Evolutionary conservation across 805 yeast species (phyloP).

Genomic region (Kregervanrija pseudodelftensis): DNA sequence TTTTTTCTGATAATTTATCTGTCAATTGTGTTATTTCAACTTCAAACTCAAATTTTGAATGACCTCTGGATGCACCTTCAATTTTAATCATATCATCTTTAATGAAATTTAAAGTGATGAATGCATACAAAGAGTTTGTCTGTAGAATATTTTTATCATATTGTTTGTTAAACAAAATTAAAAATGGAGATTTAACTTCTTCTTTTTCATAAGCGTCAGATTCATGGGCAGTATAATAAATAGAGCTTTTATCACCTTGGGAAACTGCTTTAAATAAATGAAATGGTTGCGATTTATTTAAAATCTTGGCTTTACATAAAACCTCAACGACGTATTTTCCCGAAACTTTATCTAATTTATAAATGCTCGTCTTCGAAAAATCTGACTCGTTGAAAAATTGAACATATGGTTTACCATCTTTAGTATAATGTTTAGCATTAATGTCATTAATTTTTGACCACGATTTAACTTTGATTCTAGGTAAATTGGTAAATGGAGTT

Average conservation of each 20-base stretch:
- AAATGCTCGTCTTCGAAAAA: conserved; percentile 14
- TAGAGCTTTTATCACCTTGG: neutral
- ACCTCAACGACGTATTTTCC: conserved; percentile 43
- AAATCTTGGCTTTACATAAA: conserved; percentile 60
- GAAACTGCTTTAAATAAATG: conserved; percentile 59
- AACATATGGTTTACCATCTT: conserved; percentile 19
- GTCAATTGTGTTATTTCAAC: conserved; percentile 30
- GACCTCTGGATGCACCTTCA: conserved; percentile 22
- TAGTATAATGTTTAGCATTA: conserved; percentile 38
- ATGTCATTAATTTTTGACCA: conserved; percentile 62
- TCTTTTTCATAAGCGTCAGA: conserved; percentile 43
- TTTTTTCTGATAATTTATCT: conserved; percentile 30
- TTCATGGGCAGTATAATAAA: conserved; percentile 71
- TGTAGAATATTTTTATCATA: conserved; percentile 32
- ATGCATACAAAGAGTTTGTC: conserved; percentile 18
- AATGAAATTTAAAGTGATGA: conserved; percentile 18
- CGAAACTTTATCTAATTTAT: conserved; percentile 18
- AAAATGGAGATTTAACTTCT: conserved; percentile 52
- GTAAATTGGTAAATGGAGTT: conserved; percentile 61
- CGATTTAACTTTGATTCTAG: conserved; percentile 57
- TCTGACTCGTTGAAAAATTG: conserved; percentile 20
- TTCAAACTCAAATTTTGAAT: conserved; percentile 15
- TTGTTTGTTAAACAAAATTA: conserved; percentile 56
- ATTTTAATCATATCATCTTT: conserved; percentile 16
- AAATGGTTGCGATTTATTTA: conserved; percentile 77